A percentile compares a stretch with the other conserved stretches of the same genome.
Conservation (phyloP, 2,329 filamentous ascomycete genomes). For the Trichoderma arundinaceum region DNA sequence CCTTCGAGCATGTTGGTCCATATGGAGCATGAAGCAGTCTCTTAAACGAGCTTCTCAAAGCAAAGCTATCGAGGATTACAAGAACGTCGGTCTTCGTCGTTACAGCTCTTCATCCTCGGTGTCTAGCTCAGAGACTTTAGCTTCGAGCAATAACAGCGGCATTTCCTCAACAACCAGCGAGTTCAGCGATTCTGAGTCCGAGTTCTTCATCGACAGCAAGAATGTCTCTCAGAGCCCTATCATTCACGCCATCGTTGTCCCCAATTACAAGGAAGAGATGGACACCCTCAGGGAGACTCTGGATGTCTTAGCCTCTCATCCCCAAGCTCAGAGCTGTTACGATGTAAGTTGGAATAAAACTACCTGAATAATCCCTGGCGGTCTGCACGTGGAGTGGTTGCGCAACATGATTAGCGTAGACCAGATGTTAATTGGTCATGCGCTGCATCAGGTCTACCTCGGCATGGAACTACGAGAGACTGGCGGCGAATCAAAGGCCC, state of each 20-base stretch:
- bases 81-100: constrained; percentile 55
- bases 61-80: constrained; percentile 53
- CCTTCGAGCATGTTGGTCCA: constrained; percentile 65
- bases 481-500: constrained; percentile 65
- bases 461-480: constrained; percentile 74
- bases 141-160: constrained; percentile 47
- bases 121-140: constrained; percentile 62
- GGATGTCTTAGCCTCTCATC: constrained; percentile 70
- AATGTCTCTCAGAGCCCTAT: constrained; percentile 51
- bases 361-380: background rate
- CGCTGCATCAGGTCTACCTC: constrained; percentile 63
- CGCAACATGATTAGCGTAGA: background rate
- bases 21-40: constrained; percentile 61
- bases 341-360: constrained; percentile 61
- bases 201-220: constrained; percentile 54
- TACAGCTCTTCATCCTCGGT: constrained; percentile 61
- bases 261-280: constrained; percentile 76
- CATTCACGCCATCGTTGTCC: constrained; percentile 71
- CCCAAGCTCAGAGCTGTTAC: constrained; percentile 66
- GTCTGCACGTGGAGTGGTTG: background rate
- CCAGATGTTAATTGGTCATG: constrained; percentile 10
- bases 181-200: constrained; percentile 56
- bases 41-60: constrained; percentile 54
- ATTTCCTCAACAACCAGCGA: constrained; percentile 57
- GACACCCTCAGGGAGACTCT: constrained; percentile 72